Base-by-base conservation (phyloP, 179 eudicot species). In the Sideroxylon spinosum region DNA sequence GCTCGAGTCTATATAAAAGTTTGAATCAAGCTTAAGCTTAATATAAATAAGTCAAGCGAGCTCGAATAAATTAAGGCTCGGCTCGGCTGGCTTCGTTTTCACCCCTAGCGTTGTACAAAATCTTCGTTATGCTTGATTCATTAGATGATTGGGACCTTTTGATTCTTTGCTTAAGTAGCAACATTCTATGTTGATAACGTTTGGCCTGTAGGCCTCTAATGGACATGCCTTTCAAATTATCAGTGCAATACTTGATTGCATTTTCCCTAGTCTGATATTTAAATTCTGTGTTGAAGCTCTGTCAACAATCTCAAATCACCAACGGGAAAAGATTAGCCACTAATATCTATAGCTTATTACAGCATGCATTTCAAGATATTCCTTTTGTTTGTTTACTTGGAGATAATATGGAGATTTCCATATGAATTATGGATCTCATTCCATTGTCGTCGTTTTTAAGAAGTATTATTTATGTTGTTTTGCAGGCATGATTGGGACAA, bases 401-500 rank as follows among this genome's bases (percentile, higher is more conserved):
- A 52, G 29, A 9, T 44, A 16, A 12, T 69, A 37, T 37, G 44
- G 44, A 37, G 44, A 37, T 22, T 16, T 60, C 22, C 14, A 16
- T 22, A 50, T 9, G 63, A 70, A 48, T 71, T 56, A 19, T 49
- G 8, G 32, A 16, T 66, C 20, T 23, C 13, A 26, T 25, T 50
- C 23, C 26, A 52, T 3, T 32, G 4, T 52, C 66, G 17, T 64
- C 11, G 37, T 1, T 76, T 25, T 76, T 7, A 66, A 13, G 48
- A 53, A 17, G 50, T 13, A 7, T 67, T 13, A 13, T 29, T 50
- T 52, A 74, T 74, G n/a, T 66, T 53, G 53, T 68, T 67, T 57
- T 52, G 28, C 78, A 79, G 82, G 82, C 78, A 64, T 74, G 82
- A 79, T 57, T 79, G 82, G 82, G 74, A 79, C 70, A 75, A 80